These are phyloP conservation scores for Lipomyces orientalis DNA, from an alignment of 805 yeast genomes.

Conservation along the genomic window DNA sequence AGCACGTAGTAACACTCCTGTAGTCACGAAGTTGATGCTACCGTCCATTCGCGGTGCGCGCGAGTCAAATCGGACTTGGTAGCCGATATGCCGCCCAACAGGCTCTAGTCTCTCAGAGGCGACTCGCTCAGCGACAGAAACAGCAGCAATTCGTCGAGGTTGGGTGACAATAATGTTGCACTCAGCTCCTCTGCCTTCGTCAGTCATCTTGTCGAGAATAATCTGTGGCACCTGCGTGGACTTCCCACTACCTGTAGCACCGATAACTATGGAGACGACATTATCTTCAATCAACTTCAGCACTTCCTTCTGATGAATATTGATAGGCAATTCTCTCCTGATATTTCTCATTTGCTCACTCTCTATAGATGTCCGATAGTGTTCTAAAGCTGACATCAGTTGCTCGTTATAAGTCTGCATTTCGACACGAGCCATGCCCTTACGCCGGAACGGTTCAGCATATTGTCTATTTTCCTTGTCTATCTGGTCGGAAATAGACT, in stretches of 20 bases:
- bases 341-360: conserved; percentile 22
- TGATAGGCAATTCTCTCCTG: conserved; percentile 28
- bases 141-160: conserved; percentile 42
- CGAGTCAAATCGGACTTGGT: conserved; percentile 78
- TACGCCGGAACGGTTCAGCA: neutral
- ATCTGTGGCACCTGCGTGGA: conserved; percentile 41
- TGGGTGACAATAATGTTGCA: conserved; percentile 39
- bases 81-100: conserved; percentile 78
- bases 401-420: neutral
- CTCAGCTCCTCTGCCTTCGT: conserved; percentile 26
- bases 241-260: conserved; percentile 42
- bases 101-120: conserved; percentile 68
- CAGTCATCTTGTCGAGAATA: conserved; percentile 35
- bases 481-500: conserved; percentile 9
- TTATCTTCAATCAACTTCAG: conserved; percentile 28
- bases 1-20: conserved; percentile 74
- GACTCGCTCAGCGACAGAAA: conserved; percentile 74
- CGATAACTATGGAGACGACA: conserved; percentile 35
- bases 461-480: conserved; percentile 13
- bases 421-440: neutral
- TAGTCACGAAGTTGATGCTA: conserved; percentile 77
- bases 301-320: conserved; percentile 22
- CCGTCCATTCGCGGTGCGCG: conserved; percentile 56
- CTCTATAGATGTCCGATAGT: conserved; percentile 8
- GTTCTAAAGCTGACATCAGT: neutral